Evolutionary conservation across 768 basidiomycete species (phyloP).

Genomic region (Boletus subparvulus): DNA sequence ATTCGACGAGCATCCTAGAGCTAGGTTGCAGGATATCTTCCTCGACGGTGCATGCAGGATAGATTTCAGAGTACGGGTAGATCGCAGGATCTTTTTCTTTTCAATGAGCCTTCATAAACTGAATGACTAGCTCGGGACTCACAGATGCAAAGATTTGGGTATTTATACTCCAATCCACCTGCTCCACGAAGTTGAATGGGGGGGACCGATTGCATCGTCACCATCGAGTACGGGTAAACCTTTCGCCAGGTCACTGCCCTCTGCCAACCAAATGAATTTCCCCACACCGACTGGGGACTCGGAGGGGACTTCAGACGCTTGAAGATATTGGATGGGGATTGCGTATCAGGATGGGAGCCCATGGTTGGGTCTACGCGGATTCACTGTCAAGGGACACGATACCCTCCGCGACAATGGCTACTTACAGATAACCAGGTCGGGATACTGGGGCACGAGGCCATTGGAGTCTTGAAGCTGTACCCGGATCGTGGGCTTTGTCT

Average conservation of each 20-base stretch:
- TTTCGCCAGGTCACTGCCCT: slow-evolving; percentile 12
- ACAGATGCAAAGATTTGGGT: slow-evolving; percentile 22
- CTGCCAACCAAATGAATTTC: slow-evolving; percentile 24
- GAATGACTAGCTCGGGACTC: not conserved
- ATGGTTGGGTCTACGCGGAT: slow-evolving; percentile 34
- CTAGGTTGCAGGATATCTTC: slow-evolving; percentile 2
- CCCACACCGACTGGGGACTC: slow-evolving; percentile 5
- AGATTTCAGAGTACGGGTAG: slow-evolving; percentile 44
- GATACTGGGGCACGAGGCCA: slow-evolving; percentile 21
- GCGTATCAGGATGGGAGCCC: slow-evolving; percentile 36
- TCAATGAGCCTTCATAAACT: slow-evolving; percentile 1
- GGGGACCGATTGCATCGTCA: not conserved
- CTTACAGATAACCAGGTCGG: slow-evolving; percentile 33
- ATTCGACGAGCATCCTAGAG: not conserved
- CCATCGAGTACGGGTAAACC: slow-evolving; percentile 17
- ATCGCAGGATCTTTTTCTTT: slow-evolving; percentile 33
- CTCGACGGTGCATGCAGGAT: slow-evolving; percentile 30
- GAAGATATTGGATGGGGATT: slow-evolving; percentile 20
- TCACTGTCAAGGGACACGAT: not conserved
- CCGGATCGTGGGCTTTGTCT: not conserved
- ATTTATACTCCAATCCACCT: slow-evolving; percentile 9
- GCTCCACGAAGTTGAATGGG: slow-evolving; percentile 8
- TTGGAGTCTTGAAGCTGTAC: slow-evolving; percentile 10
- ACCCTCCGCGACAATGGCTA: not conserved
- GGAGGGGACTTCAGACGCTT: not conserved